Conservation (phyloP, 2,329 filamentous ascomycete genomes). For the Talaromyces sp. region DNA sequence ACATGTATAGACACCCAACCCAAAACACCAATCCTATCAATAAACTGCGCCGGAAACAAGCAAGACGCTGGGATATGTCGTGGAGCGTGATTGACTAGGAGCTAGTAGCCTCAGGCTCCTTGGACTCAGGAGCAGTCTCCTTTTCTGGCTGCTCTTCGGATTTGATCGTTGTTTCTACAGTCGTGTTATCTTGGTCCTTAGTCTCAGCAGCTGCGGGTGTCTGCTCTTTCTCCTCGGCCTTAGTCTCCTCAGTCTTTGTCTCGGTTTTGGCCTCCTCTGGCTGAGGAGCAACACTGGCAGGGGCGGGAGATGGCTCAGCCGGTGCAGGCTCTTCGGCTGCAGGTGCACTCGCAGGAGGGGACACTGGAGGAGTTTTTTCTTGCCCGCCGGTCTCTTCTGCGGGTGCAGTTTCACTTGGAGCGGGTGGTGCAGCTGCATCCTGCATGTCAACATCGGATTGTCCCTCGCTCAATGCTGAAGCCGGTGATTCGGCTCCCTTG, state of each 20-base stretch:
- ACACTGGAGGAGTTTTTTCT: conserved; percentile 21
- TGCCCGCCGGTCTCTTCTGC: conserved; percentile 16
- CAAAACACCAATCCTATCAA: conserved; percentile 32
- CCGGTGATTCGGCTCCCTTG: conserved; percentile 23
- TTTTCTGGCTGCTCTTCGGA: conserved; percentile 26
- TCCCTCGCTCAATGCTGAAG: conserved; percentile 21
- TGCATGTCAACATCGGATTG: conserved; percentile 26
- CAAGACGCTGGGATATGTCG: conserved; percentile 7
- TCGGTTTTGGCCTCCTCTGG: conserved; percentile 13
- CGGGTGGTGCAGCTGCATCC: conserved; percentile 23
- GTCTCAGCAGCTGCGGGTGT: neutral
- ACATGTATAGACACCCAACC: conserved; percentile 19
- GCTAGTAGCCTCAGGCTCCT: conserved; percentile 27
- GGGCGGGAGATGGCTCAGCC: conserved; percentile 15
- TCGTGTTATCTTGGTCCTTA: neutral
- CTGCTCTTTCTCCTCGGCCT: conserved; percentile 13
- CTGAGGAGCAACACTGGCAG: conserved; percentile 16
- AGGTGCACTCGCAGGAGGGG: conserved; percentile 15
- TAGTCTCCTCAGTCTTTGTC: conserved; percentile 6
- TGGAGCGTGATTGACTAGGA: conserved; percentile 14
- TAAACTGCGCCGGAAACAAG: conserved; percentile 29
- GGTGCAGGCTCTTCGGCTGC: conserved; percentile 14
- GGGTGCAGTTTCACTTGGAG: conserved; percentile 12
- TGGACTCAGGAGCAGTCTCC: conserved; percentile 21
- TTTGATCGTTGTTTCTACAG: conserved; percentile 10